A percentile compares a stretch with the other conserved stretches of the same genome.
Evolutionary conservation across 306 rosid species (phyloP).

Genomic region (Mucuna pruriens): DNA sequence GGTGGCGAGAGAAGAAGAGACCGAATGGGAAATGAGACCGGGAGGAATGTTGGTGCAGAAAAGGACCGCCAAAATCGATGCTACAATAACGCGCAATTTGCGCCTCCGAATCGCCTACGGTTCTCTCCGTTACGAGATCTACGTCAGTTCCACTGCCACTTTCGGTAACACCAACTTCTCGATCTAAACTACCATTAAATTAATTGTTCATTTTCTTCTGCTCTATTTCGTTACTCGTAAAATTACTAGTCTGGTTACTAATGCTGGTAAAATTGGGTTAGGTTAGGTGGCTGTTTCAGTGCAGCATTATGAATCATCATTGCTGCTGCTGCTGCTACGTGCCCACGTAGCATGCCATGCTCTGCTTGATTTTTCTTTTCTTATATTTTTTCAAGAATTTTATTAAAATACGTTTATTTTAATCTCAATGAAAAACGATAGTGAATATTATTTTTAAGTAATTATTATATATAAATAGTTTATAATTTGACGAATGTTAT

Average conservation of each 20-base stretch:
- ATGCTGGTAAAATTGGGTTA: constrained; percentile 6
- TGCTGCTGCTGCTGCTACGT: constrained; percentile 24
- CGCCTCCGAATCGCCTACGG: constrained; percentile 70
- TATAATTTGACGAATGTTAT: too few species aligned
- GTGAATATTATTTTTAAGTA: too few species aligned
- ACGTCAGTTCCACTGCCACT: constrained; percentile 59
- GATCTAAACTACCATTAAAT: constrained; percentile 18
- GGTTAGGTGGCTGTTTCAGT: constrained; percentile 21
- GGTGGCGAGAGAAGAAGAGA: constrained; percentile 26
- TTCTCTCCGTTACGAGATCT: constrained; percentile 66
- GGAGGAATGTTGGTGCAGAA: constrained; percentile 91
- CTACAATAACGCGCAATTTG: constrained; percentile 41
- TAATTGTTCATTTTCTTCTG: neutral
- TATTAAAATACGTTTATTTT: too few species aligned
- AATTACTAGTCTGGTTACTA: neutral
- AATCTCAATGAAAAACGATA: too few species aligned
- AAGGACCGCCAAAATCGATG: constrained; percentile 39
- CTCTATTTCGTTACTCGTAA: constrained; percentile 39
- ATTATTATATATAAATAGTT: too few species aligned
- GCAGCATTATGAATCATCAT: neutral
- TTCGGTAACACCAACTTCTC: constrained; percentile 53
- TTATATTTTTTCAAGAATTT: neutral
- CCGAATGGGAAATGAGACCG: constrained; percentile 83
- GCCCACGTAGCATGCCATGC: constrained; percentile 33
- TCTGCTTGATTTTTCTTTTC: neutral